Percentiles rank a stretch among this genome's conserved stretches.
Conservation (phyloP, 2,329 filamentous ascomycete species). For the Sordariomycetes sp. region DNA sequence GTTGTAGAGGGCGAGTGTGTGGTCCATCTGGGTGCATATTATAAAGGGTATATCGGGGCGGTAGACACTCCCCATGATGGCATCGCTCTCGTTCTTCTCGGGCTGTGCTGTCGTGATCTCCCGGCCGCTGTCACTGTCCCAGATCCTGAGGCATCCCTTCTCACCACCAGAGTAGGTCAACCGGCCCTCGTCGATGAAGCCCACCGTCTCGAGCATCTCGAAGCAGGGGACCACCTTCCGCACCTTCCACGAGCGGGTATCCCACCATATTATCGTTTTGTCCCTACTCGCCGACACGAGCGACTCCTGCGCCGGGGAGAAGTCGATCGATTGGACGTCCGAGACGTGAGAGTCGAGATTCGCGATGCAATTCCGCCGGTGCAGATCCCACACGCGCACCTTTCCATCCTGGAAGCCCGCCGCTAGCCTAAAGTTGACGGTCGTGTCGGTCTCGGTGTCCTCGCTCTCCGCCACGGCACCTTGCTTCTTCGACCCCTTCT, state of each 20-base stretch:
- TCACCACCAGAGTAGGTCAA: slow-evolving; percentile 78
- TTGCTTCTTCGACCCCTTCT: slow-evolving; percentile 23
- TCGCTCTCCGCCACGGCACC: slow-evolving; percentile 18
- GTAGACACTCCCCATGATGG: slow-evolving; percentile 64
- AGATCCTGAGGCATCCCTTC: slow-evolving; percentile 72
- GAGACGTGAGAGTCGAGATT: slow-evolving; percentile 88
- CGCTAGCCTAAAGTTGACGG: slow-evolving; percentile 64
- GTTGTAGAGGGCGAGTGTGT: slow-evolving; percentile 69
- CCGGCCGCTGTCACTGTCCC: slow-evolving; percentile 65
- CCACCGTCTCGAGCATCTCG: slow-evolving; percentile 75
- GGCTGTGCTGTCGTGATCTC: slow-evolving; percentile 70
- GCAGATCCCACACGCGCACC: slow-evolving; percentile 81
- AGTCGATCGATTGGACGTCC: slow-evolving; percentile 81
- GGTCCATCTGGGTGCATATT: slow-evolving; percentile 78
- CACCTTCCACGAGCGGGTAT: slow-evolving; percentile 73
- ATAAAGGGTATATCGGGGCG: slow-evolving; percentile 56
- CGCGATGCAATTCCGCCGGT: slow-evolving; percentile 68
- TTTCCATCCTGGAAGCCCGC: slow-evolving; percentile 93
- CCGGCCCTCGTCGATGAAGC: slow-evolving; percentile 62
- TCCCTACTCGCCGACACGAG: slow-evolving; percentile 82
- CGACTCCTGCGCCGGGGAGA: slow-evolving; percentile 60
- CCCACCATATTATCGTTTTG: slow-evolving; percentile 91
- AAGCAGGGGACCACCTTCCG: slow-evolving; percentile 72
- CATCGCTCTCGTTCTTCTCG: slow-evolving; percentile 47
- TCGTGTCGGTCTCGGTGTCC: slow-evolving; percentile 23